Percentiles rank a stretch among this genome's conserved stretches.
Evolutionary conservation across 768 basidiomycete genomes (phyloP).

Genomic region (Russula emetica): DNA sequence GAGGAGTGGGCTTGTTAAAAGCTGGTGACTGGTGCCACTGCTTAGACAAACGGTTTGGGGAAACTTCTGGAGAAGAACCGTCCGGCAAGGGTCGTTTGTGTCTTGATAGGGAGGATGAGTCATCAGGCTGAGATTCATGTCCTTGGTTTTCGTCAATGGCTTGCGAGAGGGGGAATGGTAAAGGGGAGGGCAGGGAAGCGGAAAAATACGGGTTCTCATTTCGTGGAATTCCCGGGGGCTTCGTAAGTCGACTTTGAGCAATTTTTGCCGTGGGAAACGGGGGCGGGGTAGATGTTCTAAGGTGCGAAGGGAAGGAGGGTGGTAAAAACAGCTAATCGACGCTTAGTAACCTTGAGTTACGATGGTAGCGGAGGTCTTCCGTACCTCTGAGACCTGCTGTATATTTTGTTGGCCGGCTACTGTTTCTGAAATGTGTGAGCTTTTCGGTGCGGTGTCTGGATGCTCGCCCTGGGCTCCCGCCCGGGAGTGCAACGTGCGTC

Average conservation of each 20-base stretch:
- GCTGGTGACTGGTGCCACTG: background rate
- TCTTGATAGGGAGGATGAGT: background rate
- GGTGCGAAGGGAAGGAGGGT: conserved; percentile 25
- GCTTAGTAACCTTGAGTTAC: background rate
- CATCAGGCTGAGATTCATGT: background rate
- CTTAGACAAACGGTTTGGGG: background rate
- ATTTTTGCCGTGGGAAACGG: background rate
- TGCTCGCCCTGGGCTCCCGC: background rate
- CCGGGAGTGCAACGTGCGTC: background rate
- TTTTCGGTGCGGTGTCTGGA: background rate
- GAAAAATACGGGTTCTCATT: background rate
- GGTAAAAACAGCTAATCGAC: conserved; percentile 20
- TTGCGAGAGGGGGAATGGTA: conserved; percentile 24
- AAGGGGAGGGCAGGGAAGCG: conserved; percentile 2
- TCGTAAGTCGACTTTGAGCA: conserved; percentile 6
- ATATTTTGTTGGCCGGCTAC: conserved; percentile 3
- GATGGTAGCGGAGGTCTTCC: background rate
- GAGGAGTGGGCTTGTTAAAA: background rate
- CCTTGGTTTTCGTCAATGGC: background rate
- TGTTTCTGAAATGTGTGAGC: background rate
- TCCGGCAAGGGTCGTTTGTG: conserved; percentile 4
- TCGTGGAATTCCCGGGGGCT: conserved; percentile 19
- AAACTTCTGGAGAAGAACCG: background rate
- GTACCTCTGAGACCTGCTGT: conserved; percentile 20
- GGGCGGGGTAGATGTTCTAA: conserved; percentile 24